Conservation (phyloP, 2,329 filamentous ascomycete genomes). For the Colletotrichum scovillei region DNA sequence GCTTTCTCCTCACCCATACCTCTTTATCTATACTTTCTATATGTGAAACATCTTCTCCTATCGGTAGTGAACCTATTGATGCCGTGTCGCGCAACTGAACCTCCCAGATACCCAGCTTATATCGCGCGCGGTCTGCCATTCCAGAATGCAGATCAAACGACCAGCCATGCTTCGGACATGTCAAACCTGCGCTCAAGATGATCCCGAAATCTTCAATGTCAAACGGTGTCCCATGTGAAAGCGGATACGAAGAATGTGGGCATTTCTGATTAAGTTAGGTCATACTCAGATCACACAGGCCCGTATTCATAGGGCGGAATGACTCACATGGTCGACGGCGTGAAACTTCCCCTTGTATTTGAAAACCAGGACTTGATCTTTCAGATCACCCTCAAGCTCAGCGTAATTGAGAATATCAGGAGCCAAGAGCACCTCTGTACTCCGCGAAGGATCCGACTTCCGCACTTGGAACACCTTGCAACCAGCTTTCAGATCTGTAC, state of each 20-base stretch:
- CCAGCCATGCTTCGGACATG: conserved; percentile 78
- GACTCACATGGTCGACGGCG: conserved; percentile 74
- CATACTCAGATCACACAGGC: too few species aligned
- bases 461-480: conserved; percentile 70
- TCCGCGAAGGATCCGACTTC: conserved; percentile 48
- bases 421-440: conserved; percentile 49
- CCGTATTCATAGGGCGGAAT: too few species aligned
- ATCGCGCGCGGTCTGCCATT: conserved; percentile 69
- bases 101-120: conserved; percentile 73
- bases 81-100: conserved; percentile 59
- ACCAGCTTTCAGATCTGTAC: conserved; percentile 54
- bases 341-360: conserved; percentile 72
- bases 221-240: conserved; percentile 71
- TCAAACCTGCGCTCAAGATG: conserved; percentile 69
- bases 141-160: conserved; percentile 77
- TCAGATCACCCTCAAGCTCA: conserved; percentile 51
- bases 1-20: conserved; percentile 58
- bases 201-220: conserved; percentile 81
- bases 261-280: conserved; percentile 61
- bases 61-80: not conserved
- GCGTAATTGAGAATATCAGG: conserved; percentile 44
- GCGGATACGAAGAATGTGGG: conserved; percentile 74
- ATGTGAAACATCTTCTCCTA: not conserved
- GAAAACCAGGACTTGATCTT: conserved; percentile 74
- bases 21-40: conserved; percentile 41